Evolutionary conservation across 371 early-diverging fungal species (phyloP).

Genomic region (Actinomucor elegans): DNA sequence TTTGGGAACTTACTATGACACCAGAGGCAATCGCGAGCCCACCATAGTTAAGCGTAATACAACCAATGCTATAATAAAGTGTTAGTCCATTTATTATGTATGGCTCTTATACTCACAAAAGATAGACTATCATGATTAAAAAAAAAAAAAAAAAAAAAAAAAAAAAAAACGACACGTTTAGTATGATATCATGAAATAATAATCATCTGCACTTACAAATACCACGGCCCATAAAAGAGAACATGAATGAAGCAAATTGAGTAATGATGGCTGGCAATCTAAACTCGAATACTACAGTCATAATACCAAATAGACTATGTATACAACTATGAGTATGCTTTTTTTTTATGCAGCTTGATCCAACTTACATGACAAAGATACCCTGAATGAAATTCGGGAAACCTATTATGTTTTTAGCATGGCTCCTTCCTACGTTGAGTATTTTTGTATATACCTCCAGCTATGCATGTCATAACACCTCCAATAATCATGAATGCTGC

Average conservation of each 20-base stretch:
- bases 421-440: not conserved
- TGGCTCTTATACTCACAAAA: constrained; percentile 7
- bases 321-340: not conserved
- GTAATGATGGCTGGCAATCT: constrained; percentile 29
- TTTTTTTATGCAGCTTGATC: not conserved
- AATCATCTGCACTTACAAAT: constrained; percentile 18
- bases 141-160: not conserved
- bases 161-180: not conserved
- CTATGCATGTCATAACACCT: constrained; percentile 36
- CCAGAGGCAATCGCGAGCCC: constrained; percentile 25
- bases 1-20: constrained; percentile 22
- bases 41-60: constrained; percentile 22
- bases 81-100: too few species aligned
- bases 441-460: constrained; percentile 26
- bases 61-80: constrained; percentile 12
- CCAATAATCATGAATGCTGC: constrained; percentile 42
- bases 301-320: constrained; percentile 34
- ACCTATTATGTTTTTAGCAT: constrained; percentile 23
- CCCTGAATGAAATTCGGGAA: constrained; percentile 48
- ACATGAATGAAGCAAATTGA: constrained; percentile 34
- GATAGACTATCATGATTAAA: not conserved
- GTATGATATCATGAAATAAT: not conserved
- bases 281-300: constrained; percentile 41
- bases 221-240: constrained; percentile 31
- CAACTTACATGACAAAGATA: constrained; percentile 38